These are phyloP conservation scores for Panaeolus papilionaceus DNA, from an alignment of 768 basidiomycete species.

Conservation along the genomic window DNA sequence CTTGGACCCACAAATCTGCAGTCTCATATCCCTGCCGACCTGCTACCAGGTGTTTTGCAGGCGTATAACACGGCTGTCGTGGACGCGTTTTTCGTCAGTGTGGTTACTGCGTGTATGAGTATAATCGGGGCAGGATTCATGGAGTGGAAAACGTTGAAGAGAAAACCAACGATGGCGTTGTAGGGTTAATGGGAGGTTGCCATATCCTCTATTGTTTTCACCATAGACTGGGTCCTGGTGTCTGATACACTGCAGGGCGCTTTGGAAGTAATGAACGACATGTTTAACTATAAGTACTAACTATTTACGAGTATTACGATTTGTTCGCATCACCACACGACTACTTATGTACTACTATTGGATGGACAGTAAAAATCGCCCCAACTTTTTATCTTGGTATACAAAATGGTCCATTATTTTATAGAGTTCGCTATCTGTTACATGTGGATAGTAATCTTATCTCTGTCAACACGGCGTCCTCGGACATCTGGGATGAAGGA, in stretches of 20 bases:
- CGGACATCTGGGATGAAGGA: too few relatives aligned
- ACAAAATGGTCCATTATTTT: background rate
- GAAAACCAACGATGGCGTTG: conserved; percentile 12
- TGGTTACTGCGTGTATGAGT: conserved; percentile 10
- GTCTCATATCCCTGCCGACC: conserved; percentile 7
- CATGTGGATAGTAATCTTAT: too few relatives aligned
- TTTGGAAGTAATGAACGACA: too few relatives aligned
- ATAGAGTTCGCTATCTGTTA: too few relatives aligned
- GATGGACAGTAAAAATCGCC: background rate
- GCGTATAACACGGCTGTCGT: conserved; percentile 16
- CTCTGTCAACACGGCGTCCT: too few relatives aligned
- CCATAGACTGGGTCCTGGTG: background rate
- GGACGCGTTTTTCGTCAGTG: conserved; percentile 18
- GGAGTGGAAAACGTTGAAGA: conserved; percentile 23
- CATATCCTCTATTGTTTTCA: background rate
- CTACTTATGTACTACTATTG: background rate
- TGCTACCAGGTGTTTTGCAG: conserved; percentile 8
- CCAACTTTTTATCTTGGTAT: background rate
- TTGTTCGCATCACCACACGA: background rate
- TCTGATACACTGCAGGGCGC: background rate
- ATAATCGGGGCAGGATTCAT: conserved; percentile 18
- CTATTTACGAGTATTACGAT: background rate
- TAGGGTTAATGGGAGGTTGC: background rate
- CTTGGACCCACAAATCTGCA: conserved; percentile 18
- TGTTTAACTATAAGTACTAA: background rate